These are phyloP conservation scores for Mycena amicta DNA, from an alignment of 768 basidiomycete genomes.

Conservation along the genomic window DNA sequence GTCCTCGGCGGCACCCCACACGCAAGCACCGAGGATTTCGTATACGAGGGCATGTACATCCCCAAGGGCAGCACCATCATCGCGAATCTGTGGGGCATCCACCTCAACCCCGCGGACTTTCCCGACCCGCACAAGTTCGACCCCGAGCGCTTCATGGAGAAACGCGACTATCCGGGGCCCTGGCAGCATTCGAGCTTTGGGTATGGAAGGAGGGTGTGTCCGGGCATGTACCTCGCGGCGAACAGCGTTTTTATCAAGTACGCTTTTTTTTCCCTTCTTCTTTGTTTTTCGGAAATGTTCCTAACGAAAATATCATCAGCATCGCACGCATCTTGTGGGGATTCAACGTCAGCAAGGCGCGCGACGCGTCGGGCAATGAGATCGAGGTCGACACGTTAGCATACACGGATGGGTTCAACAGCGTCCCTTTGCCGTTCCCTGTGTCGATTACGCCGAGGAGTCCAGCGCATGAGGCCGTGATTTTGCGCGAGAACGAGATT, in stretches of 20 bases:
- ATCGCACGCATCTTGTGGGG: conserved; percentile 22
- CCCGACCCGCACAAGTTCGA: conserved; percentile 21
- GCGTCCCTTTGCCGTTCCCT: conserved; percentile 15
- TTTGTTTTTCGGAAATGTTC: too few species aligned
- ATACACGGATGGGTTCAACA: conserved; percentile 24
- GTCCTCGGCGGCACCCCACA: conserved; percentile 39
- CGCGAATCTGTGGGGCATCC: conserved; percentile 33
- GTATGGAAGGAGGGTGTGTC: conserved; percentile 20
- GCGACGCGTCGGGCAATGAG: conserved; percentile 12
- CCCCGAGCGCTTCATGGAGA: conserved; percentile 21
- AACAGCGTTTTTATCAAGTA: conserved; percentile 21
- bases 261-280: neutral
- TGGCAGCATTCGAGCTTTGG: conserved; percentile 25
- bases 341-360: conserved; percentile 15
- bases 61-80: conserved; percentile 41
- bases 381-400: conserved; percentile 21
- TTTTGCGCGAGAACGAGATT: conserved; percentile 18
- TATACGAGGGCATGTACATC: conserved; percentile 42
- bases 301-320: conserved; percentile 2
- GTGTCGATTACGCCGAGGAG: conserved; percentile 17
- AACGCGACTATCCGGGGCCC: conserved; percentile 20
- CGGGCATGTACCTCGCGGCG: conserved; percentile 12
- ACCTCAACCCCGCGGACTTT: conserved; percentile 19
- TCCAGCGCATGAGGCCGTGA: conserved; percentile 10
- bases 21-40: conserved; percentile 40